Percentiles rank a stretch among this genome's conserved stretches.
Conservation (phyloP, 768 basidiomycete genomes). For the Ramaria rubella region DNA sequence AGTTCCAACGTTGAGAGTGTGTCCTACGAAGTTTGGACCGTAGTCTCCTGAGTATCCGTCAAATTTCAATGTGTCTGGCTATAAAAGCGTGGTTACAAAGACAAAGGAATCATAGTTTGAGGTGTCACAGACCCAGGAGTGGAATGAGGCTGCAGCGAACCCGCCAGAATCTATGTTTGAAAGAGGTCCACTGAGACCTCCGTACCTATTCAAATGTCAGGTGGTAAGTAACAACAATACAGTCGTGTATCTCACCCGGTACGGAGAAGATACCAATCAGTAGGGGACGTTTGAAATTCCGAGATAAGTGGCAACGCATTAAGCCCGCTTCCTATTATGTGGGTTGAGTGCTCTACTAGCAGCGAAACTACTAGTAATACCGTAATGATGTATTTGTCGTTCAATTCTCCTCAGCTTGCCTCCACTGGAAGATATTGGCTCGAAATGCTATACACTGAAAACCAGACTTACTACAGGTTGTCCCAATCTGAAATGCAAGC, state of each 20-base stretch:
- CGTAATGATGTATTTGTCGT: slow-evolving; percentile 52
- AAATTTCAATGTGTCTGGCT: slow-evolving; percentile 46
- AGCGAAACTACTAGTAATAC: background rate
- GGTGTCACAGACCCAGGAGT: slow-evolving; percentile 34
- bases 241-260: background rate
- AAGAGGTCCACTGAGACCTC: slow-evolving; percentile 46
- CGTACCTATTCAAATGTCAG: slow-evolving; percentile 31
- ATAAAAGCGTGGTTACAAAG: background rate
- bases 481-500: slow-evolving; percentile 33
- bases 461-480: slow-evolving; percentile 34
- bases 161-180: slow-evolving; percentile 53
- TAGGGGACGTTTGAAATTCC: slow-evolving; percentile 40
- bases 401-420: slow-evolving; percentile 50
- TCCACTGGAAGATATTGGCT: no score
- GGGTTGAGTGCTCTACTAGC: background rate
- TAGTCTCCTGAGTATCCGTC: slow-evolving; percentile 56
- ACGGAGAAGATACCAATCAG: slow-evolving; percentile 46
- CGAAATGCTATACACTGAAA: no score
- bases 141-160: slow-evolving; percentile 53
- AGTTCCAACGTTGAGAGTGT: slow-evolving; percentile 40
- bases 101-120: background rate
- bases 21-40: slow-evolving; percentile 53
- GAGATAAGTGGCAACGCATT: slow-evolving; percentile 49
- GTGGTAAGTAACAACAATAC: background rate
- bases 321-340: slow-evolving; percentile 37